A percentile compares a stretch with the other conserved stretches of the same genome.
Conservation (phyloP, 1,284 basidiomycete genomes). For the Ustilago bromivora region DNA sequence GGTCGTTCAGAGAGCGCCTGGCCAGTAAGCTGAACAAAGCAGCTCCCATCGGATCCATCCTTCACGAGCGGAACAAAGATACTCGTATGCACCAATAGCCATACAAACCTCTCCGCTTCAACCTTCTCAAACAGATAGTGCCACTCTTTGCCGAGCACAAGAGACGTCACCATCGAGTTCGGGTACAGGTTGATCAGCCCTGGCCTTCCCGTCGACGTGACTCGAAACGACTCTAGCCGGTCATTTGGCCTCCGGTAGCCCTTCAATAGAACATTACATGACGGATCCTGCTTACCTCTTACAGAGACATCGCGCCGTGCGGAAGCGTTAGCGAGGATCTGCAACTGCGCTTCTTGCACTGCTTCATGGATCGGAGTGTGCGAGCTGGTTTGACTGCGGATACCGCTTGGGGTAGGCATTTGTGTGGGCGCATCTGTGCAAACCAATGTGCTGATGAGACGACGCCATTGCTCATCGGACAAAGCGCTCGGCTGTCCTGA, state of each 20-base stretch:
- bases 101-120: conserved; percentile 79
- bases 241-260: conserved; percentile 77
- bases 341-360: conserved; percentile 43
- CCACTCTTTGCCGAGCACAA: conserved; percentile 78
- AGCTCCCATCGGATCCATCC: conserved; percentile 74
- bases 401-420: neutral
- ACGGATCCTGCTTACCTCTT: conserved; percentile 6
- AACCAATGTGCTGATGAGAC: conserved; percentile 19
- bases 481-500: conserved; percentile 15
- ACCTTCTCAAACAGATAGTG: conserved; percentile 76
- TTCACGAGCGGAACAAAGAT: conserved; percentile 78
- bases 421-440: neutral
- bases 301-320: neutral
- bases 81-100: conserved; percentile 79
- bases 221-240: conserved; percentile 20
- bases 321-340: conserved; percentile 25
- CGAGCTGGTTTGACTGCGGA: neutral
- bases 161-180: conserved; percentile 79
- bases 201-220: conserved; percentile 22
- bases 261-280: conserved; percentile 74
- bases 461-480: conserved; percentile 26
- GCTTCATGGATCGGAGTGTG: conserved; percentile 32
- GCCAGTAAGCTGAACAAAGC: conserved; percentile 82
- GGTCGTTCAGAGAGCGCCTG: conserved; percentile 74
- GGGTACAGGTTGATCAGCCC: conserved; percentile 76